A percentile compares a stretch with the other conserved stretches of the same genome.
These are phyloP conservation scores for Fusarium nygamai DNA, from an alignment of 2,329 filamentous ascomycete genomes.

Conservation along the genomic window DNA sequence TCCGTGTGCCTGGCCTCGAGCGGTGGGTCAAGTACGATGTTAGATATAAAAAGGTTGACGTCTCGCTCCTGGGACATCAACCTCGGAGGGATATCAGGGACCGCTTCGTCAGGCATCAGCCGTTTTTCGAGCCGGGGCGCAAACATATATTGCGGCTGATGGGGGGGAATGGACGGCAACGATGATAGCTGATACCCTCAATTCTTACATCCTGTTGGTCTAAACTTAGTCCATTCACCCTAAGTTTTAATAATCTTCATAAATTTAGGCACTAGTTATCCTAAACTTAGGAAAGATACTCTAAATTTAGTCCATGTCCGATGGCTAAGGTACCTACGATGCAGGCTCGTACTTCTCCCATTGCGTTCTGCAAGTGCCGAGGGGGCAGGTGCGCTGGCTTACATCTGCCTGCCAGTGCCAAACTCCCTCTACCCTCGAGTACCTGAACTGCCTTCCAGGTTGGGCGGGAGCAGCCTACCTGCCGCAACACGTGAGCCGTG, in stretches of 20 bases:
- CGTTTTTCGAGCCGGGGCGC: constrained; percentile 17
- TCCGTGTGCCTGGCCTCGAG: constrained; percentile 58
- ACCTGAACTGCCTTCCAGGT: not conserved
- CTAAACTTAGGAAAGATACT: not conserved
- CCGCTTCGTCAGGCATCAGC: constrained; percentile 4
- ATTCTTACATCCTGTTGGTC: not conserved
- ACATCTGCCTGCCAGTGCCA: not conserved
- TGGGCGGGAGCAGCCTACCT: not conserved
- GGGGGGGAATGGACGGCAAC: constrained; percentile 22
- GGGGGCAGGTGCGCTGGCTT: not conserved
- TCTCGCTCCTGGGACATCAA: constrained; percentile 48
- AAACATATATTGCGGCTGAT: constrained; percentile 29
- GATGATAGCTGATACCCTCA: not conserved
- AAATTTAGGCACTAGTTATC: not conserved
- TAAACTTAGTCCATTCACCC: not conserved
- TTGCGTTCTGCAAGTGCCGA: not conserved
- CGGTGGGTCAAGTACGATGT: constrained; percentile 61
- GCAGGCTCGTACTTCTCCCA: not conserved
- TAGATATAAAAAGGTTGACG: constrained; percentile 62
- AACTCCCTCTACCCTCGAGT: not conserved
- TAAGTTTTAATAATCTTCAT: not conserved
- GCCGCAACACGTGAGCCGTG: not conserved
- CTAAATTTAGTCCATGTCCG: not conserved
- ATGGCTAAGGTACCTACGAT: not conserved
- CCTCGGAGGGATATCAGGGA: constrained; percentile 22